These are phyloP conservation scores for Solanum pinnatisectum DNA, from an alignment of 257 asterid species.

Conservation along the genomic window DNA sequence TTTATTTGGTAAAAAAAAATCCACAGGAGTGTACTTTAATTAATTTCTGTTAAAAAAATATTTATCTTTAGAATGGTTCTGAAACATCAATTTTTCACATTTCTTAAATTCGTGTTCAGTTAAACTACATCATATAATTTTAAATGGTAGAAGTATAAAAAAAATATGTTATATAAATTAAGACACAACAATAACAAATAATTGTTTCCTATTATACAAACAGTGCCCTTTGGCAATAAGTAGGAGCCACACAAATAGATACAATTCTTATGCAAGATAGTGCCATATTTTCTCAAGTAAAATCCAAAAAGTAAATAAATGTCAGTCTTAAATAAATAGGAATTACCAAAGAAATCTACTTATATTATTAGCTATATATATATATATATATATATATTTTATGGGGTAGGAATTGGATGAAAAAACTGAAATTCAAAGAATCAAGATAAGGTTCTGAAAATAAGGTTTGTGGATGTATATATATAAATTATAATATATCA, in stretches of 20 bases:
- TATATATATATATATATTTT: neutral
- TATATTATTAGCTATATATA: neutral
- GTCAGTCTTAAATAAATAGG: neutral
- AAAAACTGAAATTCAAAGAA: neutral
- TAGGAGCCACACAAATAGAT: neutral
- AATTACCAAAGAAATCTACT: neutral
- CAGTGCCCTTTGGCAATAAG: neutral
- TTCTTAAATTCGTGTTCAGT: too few relatives aligned
- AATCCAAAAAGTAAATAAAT: neutral
- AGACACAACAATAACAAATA: neutral
- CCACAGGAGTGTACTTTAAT: too few relatives aligned
- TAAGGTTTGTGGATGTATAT: neutral
- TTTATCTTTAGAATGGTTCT: too few relatives aligned
- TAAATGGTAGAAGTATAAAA: fast-evolving
- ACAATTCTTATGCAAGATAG: neutral
- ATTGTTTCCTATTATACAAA: neutral
- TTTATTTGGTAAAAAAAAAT: too few relatives aligned
- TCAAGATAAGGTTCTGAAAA: neutral
- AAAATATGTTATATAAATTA: neutral
- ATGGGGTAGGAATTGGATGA: neutral
- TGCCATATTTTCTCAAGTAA: neutral
- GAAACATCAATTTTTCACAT: too few relatives aligned
- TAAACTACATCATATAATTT: too few relatives aligned
- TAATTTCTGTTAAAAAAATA: too few relatives aligned
- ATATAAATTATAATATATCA: neutral